Conservation (phyloP, 2,329 filamentous ascomycete genomes). For the Madurella fahalii region DNA sequence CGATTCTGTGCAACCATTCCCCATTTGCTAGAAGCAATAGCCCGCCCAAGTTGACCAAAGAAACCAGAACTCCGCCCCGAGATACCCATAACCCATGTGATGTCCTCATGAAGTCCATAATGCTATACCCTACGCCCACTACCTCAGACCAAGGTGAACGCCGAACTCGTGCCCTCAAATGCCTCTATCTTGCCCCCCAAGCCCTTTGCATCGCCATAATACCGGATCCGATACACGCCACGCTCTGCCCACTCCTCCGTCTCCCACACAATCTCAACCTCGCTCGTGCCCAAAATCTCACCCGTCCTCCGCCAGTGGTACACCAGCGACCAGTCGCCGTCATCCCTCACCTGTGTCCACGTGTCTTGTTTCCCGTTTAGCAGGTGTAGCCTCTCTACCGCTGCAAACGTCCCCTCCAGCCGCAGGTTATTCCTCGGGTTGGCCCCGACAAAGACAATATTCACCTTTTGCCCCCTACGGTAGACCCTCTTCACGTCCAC, state of each 20-base stretch:
- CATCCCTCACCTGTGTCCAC: conserved; percentile 68
- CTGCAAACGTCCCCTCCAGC: conserved; percentile 71
- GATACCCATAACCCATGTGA: no score
- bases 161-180: conserved; percentile 65
- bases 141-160: conserved; percentile 41
- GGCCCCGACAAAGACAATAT: conserved; percentile 72
- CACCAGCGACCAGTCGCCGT: conserved; percentile 78
- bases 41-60: no score
- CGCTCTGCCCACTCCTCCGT: conserved; percentile 54
- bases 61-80: no score
- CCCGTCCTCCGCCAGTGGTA: conserved; percentile 75
- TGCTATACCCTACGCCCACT: background rate
- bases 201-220: conserved; percentile 79
- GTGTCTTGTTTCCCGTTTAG: conserved; percentile 29
- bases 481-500: conserved; percentile 53
- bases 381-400: conserved; percentile 61
- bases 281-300: conserved; percentile 66
- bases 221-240: conserved; percentile 74
- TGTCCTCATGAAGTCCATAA: background rate
- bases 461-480: conserved; percentile 56
- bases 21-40: no score
- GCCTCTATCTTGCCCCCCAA: conserved; percentile 55
- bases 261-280: conserved; percentile 79
- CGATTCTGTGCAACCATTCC: no score
- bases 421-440: conserved; percentile 87